Evolutionary conservation across 495 filamentous ascomycete genomes (phyloP), one percentile per base, ranked within the genome.

Genomic region (Penicillium samsonianum): DNA sequence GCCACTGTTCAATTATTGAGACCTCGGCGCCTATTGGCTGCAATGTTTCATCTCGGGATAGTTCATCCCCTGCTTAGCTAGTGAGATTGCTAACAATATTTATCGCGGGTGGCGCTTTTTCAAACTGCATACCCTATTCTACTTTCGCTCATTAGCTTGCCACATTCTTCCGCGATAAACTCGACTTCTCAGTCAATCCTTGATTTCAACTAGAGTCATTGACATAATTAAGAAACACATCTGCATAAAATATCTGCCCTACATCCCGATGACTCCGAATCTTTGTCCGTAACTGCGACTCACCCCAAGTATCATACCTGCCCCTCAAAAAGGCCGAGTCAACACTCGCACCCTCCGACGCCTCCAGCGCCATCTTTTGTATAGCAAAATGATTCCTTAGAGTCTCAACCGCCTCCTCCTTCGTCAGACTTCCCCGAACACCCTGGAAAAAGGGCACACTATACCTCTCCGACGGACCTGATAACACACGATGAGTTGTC

Each of bases 391-490:
- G 65, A 2, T 55, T 55, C 20, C 62, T 59, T 16, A 80, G 46
- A 4, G 69, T 58, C 12, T 38, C 67, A 14, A 70, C 20, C 0
- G 73, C 77, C 51, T 78, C 70, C 17, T 50, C 51, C 49, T 73
- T 73, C 8, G 73, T 78, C 26, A 80, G 53, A 54, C 66, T 59
- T 16, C 71, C 50, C 40, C 72, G 65, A 14, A 80, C 72, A 22
- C 77, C 77, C 60, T 80, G 76, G 30, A 80, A 80, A 57, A 80
- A 80, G 0, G 77, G 73, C 17, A 78, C 72, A 60, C 74, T 78
- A 56, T 68, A 78, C 41, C 76, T 61, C 57, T 78, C 72, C 4
- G 58, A 47, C 28, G 43, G 23, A 10, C 60, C 63, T 7, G 58
- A 55, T 3, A 78, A 60, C 5, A 82, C 82, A 3, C 76, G 72